Evolutionary conservation across 306 rosid genomes (phyloP).

Genomic region (Gleditsia sinensis): DNA sequence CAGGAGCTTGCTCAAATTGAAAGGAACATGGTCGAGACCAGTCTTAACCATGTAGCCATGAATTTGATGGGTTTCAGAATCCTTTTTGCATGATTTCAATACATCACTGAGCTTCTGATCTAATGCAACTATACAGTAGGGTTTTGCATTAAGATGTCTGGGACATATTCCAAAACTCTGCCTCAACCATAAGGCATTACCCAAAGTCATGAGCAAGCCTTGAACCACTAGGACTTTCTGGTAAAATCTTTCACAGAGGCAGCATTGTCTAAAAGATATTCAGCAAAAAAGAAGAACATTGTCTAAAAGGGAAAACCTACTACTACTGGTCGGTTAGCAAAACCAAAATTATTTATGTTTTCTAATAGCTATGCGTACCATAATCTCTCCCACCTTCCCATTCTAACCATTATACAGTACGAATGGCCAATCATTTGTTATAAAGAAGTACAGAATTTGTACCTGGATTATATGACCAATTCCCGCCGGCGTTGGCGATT

Average conservation of each 20-base stretch:
- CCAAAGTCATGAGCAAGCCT: slow-evolving; percentile 23
- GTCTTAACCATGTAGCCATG: slow-evolving; percentile 62
- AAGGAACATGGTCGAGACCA: slow-evolving; percentile 49
- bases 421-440: background rate
- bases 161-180: slow-evolving; percentile 12
- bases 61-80: slow-evolving; percentile 50
- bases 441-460: background rate
- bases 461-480: background rate
- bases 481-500: background rate
- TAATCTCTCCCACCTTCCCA: background rate
- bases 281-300: background rate
- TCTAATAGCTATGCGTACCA: background rate
- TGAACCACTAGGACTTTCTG: background rate
- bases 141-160: background rate
- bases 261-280: background rate
- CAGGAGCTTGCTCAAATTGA: slow-evolving; percentile 65
- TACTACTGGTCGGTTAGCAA: background rate
- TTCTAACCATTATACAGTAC: background rate
- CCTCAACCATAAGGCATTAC: slow-evolving; percentile 13
- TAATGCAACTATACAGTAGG: background rate
- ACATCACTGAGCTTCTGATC: slow-evolving; percentile 32
- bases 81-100: slow-evolving; percentile 50
- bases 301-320: background rate
- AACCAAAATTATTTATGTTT: background rate
- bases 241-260: background rate